Conservation (phyloP, 371 early-diverging fungal genomes). For the Mycotypha africana region DNA sequence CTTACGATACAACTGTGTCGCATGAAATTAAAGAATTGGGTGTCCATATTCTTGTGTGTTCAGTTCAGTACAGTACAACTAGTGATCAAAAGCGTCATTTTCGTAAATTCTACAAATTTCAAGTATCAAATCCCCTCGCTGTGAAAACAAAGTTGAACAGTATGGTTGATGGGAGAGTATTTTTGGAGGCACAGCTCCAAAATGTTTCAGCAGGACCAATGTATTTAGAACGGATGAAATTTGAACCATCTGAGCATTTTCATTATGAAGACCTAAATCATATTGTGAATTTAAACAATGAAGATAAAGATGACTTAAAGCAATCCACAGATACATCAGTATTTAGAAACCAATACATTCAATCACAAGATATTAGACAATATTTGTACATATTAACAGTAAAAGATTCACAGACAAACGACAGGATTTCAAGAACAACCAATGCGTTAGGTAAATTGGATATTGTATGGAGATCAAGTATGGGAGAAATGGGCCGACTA, state of each 20-base stretch:
- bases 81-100: conserved; percentile 69
- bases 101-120: conserved; percentile 91
- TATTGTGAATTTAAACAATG: conserved; percentile 13
- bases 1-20: conserved; percentile 65
- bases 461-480: conserved; percentile 86
- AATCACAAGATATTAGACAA: conserved; percentile 81
- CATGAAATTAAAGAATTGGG: conserved; percentile 97
- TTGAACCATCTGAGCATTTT: conserved; percentile 79
- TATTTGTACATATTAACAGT: conserved; percentile 85
- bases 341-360: conserved; percentile 60
- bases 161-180: conserved; percentile 64
- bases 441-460: conserved; percentile 90
- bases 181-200: conserved; percentile 91
- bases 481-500: conserved; percentile 84
- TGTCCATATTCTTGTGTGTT: conserved; percentile 85
- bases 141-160: conserved; percentile 95
- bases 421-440: conserved; percentile 63
- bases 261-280: conserved; percentile 61
- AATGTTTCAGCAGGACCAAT: conserved; percentile 78
- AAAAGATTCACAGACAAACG: conserved; percentile 45
- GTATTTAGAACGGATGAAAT: conserved; percentile 84
- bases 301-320: neutral
- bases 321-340: conserved; percentile 26
- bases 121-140: conserved; percentile 91
- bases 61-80: conserved; percentile 69